A percentile compares a stretch with the other conserved stretches of the same genome.
Evolutionary conservation across 2,329 filamentous ascomycete species (phyloP).

Genomic region (Trichoderma simmonsii): DNA sequence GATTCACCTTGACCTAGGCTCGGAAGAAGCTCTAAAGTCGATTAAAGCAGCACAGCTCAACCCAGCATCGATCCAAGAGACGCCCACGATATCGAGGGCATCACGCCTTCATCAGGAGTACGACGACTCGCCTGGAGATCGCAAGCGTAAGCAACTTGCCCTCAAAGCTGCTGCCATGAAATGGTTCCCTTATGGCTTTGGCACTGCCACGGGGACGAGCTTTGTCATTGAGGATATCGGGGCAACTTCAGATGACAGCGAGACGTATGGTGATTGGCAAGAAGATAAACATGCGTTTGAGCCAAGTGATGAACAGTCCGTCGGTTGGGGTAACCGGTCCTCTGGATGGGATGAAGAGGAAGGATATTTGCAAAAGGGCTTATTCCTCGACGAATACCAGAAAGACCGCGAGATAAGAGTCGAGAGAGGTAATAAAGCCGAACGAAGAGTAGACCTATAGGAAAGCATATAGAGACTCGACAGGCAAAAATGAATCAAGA

Average conservation of each 20-base stretch:
- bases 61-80: background rate
- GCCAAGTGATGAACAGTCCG: background rate
- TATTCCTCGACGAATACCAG: constrained; percentile 22
- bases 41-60: background rate
- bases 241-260: constrained; percentile 41
- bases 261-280: constrained; percentile 43
- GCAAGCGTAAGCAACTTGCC: constrained; percentile 36
- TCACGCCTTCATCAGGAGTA: constrained; percentile 16
- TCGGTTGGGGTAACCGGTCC: constrained; percentile 7
- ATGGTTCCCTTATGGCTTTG: constrained; percentile 47
- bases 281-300: constrained; percentile 25
- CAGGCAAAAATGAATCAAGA: background rate
- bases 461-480: background rate
- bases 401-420: background rate
- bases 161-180: constrained; percentile 41
- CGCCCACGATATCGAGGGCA: background rate
- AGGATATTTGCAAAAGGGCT: background rate
- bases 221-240: constrained; percentile 47
- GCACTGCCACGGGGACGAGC: constrained; percentile 38
- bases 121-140: constrained; percentile 32
- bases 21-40: background rate
- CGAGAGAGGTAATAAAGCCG: background rate
- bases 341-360: constrained; percentile 23
- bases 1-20: background rate
- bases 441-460: background rate